Conservation (phyloP, 768 basidiomycete species). For the Botryobasidium botryosum region DNA sequence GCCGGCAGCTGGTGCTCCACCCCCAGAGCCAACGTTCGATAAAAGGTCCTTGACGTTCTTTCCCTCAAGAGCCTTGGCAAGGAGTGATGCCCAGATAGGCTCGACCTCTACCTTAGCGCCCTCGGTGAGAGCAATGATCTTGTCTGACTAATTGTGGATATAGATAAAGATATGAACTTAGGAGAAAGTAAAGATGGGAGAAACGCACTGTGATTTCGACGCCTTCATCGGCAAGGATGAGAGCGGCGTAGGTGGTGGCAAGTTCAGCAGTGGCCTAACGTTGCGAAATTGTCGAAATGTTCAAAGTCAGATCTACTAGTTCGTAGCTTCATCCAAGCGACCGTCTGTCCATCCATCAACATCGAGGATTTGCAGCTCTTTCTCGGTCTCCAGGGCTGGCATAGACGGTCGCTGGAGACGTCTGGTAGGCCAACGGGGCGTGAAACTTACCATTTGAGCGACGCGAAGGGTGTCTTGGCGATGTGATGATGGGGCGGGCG, state of each 20-base stretch:
- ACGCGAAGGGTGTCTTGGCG: too few species aligned
- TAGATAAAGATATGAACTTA: not conserved
- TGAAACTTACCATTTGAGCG: too few species aligned
- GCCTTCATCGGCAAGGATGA: conserved; percentile 95
- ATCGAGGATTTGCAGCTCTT: too few species aligned
- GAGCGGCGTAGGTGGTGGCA: conserved; percentile 88
- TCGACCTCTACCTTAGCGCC: conserved; percentile 81
- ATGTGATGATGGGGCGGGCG: too few species aligned
- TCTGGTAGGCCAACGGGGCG: too few species aligned
- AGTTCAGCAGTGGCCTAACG: conserved; percentile 61
- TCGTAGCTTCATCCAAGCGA: too few species aligned
- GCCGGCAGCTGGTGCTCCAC: conserved; percentile 57
- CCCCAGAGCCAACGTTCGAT: conserved; percentile 87
- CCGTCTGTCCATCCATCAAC: too few species aligned
- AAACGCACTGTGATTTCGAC: conserved; percentile 87
- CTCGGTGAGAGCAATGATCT: conserved; percentile 67
- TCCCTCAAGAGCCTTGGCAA: conserved; percentile 95
- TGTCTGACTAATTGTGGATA: conserved; percentile 49
- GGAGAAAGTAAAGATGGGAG: not conserved
- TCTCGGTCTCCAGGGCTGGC: too few species aligned
- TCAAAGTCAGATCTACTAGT: too few species aligned
- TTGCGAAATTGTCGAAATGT: too few species aligned
- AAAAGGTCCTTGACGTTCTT: conserved; percentile 95
- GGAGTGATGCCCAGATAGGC: conserved; percentile 93
- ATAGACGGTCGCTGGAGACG: too few species aligned